phyloP scores from a whole-genome alignment of 148 eudicot genomes.

The Dianthus caryophyllus region DNA sequence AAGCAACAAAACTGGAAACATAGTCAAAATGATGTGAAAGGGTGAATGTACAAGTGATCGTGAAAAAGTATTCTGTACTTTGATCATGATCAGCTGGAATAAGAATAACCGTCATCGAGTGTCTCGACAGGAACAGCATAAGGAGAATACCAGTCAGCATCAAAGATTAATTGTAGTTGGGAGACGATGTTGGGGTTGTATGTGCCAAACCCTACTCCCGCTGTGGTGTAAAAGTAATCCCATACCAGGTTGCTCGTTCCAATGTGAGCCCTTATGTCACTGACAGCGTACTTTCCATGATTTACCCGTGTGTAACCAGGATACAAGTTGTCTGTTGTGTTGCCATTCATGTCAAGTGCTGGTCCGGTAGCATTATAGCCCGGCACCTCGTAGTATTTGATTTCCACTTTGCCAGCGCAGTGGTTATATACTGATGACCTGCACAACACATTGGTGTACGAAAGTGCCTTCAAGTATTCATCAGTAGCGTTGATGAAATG shows the following conservation, averaged over 20 bases:
- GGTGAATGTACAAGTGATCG: too few species aligned
- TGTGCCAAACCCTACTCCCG: slow-evolving; percentile 88
- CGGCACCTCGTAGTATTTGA: slow-evolving; percentile 74
- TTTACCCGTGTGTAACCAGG: slow-evolving; percentile 74
- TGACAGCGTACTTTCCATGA: slow-evolving; percentile 89
- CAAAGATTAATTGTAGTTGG: slow-evolving; percentile 73
- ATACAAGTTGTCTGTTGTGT: slow-evolving; percentile 53
- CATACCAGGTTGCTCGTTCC: slow-evolving; percentile 87
- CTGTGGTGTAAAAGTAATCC: slow-evolving; percentile 84
- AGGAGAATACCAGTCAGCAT: slow-evolving; percentile 94
- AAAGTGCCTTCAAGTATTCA: slow-evolving; percentile 67
- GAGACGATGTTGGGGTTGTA: slow-evolving; percentile 60
- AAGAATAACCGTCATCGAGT: slow-evolving; percentile 37
- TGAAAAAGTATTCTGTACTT: too few species aligned
- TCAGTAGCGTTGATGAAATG: slow-evolving; percentile 74
- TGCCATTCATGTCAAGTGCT: slow-evolving; percentile 43
- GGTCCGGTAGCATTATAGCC: slow-evolving; percentile 79
- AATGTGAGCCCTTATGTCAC: slow-evolving; percentile 74
- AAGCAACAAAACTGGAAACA: too few species aligned
- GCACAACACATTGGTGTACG: slow-evolving; percentile 71
- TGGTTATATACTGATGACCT: slow-evolving; percentile 68
- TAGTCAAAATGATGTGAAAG: too few species aligned
- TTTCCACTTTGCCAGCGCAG: slow-evolving; percentile 72
- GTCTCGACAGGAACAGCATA: slow-evolving; percentile 59
- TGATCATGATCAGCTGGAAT: slow-evolving; percentile 37